These are phyloP conservation scores for Picea glauca DNA, from an alignment of 75 land plant genomes.

Conservation along the genomic window DNA sequence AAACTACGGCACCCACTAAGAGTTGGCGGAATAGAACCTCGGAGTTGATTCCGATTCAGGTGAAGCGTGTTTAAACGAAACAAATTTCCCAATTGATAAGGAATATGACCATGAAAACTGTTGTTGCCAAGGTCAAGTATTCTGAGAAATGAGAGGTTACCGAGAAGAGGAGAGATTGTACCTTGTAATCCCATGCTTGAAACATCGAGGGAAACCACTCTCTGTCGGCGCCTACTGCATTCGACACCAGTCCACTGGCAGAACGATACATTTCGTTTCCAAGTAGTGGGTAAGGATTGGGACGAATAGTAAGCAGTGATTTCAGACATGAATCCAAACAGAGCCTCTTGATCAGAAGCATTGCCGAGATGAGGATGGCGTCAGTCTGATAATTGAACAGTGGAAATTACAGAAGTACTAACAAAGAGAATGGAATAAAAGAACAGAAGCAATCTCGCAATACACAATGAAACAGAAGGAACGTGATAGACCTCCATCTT, in stretches of 20 bases:
- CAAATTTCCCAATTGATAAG: conserved; percentile 15
- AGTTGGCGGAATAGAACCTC: not conserved
- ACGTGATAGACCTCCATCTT: no score
- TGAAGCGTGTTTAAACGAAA: conserved; percentile 14
- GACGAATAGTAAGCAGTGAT: not conserved
- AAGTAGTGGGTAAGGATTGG: not conserved
- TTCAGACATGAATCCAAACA: conserved; percentile 13
- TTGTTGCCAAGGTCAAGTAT: conserved; percentile 29
- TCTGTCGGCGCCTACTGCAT: conserved; percentile 31
- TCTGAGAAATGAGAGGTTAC: conserved; percentile 23
- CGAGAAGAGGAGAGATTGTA: conserved; percentile 25
- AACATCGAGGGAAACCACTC: conserved; percentile 16
- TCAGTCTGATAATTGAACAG: no score
- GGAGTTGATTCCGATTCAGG: conserved; percentile 20
- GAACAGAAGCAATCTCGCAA: no score
- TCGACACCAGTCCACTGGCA: conserved; percentile 23
- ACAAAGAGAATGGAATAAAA: no score
- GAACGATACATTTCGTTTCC: not conserved
- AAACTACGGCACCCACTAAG: not conserved
- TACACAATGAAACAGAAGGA: no score
- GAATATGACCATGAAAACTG: conserved; percentile 25
- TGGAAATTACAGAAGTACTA: no score
- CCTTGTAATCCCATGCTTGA: conserved; percentile 23
- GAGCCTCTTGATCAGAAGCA: conserved; percentile 12
- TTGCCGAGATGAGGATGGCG: not conserved